Base-by-base conservation (phyloP, 108 stramenopile genomes). In the Cyclostephanos invisitatus region DNA sequence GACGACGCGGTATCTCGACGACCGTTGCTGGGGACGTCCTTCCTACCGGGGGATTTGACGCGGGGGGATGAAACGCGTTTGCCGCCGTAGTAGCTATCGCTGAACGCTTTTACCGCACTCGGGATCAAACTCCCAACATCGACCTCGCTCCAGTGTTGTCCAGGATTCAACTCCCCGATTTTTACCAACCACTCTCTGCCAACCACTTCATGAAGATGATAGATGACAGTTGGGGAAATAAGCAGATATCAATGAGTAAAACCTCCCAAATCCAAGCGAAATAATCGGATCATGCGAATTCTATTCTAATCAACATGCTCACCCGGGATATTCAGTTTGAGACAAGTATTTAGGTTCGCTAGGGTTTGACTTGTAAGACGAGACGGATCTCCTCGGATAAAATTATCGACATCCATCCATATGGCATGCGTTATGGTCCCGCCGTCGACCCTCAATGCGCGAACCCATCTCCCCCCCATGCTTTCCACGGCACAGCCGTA, bases 121-220 rank as follows among this genome's bases (percentile, higher is more conserved):
- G 73, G 77, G 50, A 56, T 50, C 50, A 66, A 73, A 17, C 59
- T 46, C 54, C 48, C 73, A 48, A 77, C 48, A 70, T 78, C 61
- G 10, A 83, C 64, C 29, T 78, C 82, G 46, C 73, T 79, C 82
- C 82, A 83, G 63, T 83, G 82, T 48, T 83, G 82, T 21, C 68
- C 78, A 24, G 77, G 68, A 5, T 53, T 35, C 35, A 83, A 62
- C 40, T 53, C 35, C 27, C 69, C 46, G 6, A 78, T 78, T 28
- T 55, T 29, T 22, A 42, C 22, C 18, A 78, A 64, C 77, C 77
- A 78, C 51, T 38, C 53, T 15, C 46, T 56, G 11, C 58, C 61
- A 2, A 78, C 77, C n/a, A 78, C 64, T 3, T 64, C 70, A 62
- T 32, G 32, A 5, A 49, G 40, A 11, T 40, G 40, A 11, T 11